Conservation (phyloP, 2,329 filamentous ascomycete species). For the Fusarium subglutinans region DNA sequence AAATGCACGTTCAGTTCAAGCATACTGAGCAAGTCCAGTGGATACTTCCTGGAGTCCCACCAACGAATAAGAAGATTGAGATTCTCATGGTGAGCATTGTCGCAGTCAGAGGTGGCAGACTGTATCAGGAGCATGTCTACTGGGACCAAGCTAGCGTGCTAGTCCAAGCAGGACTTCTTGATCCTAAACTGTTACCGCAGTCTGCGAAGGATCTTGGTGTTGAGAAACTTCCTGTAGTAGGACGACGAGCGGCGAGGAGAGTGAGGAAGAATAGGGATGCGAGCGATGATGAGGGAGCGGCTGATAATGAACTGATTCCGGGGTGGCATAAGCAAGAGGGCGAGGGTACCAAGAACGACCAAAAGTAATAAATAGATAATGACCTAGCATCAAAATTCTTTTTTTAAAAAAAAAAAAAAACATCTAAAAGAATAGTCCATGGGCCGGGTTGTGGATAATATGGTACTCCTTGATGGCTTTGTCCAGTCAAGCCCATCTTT, state of each 20-base stretch:
- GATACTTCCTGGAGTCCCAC: slow-evolving; percentile 68
- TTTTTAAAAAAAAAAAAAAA: neutral
- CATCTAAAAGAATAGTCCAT: neutral
- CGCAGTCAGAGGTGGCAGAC: slow-evolving; percentile 65
- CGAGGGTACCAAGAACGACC: neutral
- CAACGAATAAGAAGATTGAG: slow-evolving; percentile 61
- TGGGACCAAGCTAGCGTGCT: slow-evolving; percentile 72
- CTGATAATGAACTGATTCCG: slow-evolving; percentile 53
- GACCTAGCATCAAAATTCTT: neutral
- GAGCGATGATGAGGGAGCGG: slow-evolving; percentile 52
- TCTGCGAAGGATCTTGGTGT: slow-evolving; percentile 48
- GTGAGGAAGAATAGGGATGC: slow-evolving; percentile 40
- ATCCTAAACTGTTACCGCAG: slow-evolving; percentile 50
- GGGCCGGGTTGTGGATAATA: neutral
- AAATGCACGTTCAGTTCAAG: slow-evolving; percentile 67
- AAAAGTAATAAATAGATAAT: neutral
- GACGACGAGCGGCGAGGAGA: slow-evolving; percentile 50
- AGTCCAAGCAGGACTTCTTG: slow-evolving; percentile 66
- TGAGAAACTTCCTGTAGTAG: slow-evolving; percentile 51
- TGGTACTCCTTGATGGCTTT: neutral
- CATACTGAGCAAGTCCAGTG: slow-evolving; percentile 67
- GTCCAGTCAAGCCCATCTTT: neutral
- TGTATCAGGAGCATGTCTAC: slow-evolving; percentile 71
- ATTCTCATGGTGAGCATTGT: slow-evolving; percentile 69
- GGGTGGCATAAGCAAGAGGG: slow-evolving; percentile 45